Base-by-base conservation (phyloP, 768 basidiomycete genomes). In the Rhizopogon salebrosus region DNA sequence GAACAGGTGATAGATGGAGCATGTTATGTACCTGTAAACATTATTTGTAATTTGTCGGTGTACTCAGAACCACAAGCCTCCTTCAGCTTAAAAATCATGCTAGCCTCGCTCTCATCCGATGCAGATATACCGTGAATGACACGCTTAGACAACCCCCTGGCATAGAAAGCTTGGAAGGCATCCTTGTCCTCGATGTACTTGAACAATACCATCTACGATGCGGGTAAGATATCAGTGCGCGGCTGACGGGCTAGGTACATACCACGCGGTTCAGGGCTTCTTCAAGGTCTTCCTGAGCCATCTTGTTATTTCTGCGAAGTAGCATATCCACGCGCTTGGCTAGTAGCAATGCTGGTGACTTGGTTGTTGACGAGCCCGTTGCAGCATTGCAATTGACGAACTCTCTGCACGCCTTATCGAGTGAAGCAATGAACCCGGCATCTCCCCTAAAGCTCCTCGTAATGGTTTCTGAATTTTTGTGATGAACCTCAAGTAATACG, bases 131-230 rank as follows among this genome's bases (percentile, higher is more conserved):
- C 83, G 59, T 91, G 85, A 60, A 99, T 92, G 23, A 99, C 83
- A 55, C 95, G 92, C 66, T 90, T 91, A 34, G 91, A 91, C 22
- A 98, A 72, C 68, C 92, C 94, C 57, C 91, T 95, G 14, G 88
- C 89, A 73, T 99, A 98, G 78, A 95, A 98, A 16, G 89, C 89
- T 65, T 95, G 94, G 84, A 98, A 99, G 11, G 98, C 92, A 60
- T 99, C 95, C 75, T 97, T 97, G 77, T 98, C 95, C 66, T 95
- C 92, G 61, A 98, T 88, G 71, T 97, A 98, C 68, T 94, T 94
- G 88, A 99, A 97, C 43, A 98, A 74, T 11, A 91, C 79, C 94
- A 98, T 97, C 95, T 98, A 64, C 2, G 56, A 35, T 13, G 24
- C 36, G 49, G 39, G 45, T 50, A 41, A 54, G 27, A 48, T 6